These are phyloP conservation scores for Lepidium africanum DNA, from an alignment of 345 rosid genomes.

Conservation along the genomic window DNA sequence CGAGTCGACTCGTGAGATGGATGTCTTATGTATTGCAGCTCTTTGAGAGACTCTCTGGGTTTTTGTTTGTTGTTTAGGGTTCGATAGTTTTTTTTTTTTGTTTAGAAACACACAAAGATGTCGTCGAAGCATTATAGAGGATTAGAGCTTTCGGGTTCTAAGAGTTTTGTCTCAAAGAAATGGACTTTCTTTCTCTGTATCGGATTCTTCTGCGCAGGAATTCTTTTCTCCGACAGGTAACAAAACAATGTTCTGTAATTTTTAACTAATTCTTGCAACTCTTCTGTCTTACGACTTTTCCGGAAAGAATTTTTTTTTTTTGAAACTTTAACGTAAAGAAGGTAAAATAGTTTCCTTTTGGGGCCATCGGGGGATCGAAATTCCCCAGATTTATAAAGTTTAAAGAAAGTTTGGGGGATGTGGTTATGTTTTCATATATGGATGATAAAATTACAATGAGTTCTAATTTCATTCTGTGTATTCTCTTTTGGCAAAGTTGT, in stretches of 20 bases:
- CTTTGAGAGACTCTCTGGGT: not conserved
- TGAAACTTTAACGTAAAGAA: not conserved
- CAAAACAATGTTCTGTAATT: not conserved
- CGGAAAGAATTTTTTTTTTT: not conserved
- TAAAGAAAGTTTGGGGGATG: not conserved
- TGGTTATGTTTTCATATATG: not conserved
- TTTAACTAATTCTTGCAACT: not conserved
- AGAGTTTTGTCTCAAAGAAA: constrained; percentile 58
- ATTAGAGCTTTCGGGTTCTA: constrained; percentile 24
- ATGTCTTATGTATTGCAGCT: too few species aligned
- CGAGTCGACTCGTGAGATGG: constrained; percentile 8
- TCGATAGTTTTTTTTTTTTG: not conserved
- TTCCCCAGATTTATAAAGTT: not conserved
- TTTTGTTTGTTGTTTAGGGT: not conserved
- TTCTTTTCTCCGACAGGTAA: constrained; percentile 90
- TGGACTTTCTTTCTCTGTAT: constrained; percentile 77
- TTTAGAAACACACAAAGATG: constrained; percentile 8
- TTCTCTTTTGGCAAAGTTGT: not conserved
- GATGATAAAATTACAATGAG: not conserved
- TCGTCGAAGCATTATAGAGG: constrained; percentile 31
- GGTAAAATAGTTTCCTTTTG: not conserved
- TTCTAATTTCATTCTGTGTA: not conserved
- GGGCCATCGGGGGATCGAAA: constrained; percentile 13
- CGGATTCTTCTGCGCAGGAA: constrained; percentile 89
- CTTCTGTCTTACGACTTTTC: constrained; percentile 4